Percentiles rank a stretch among this genome's conserved stretches.
phyloP scores from a whole-genome alignment of 2,329 filamentous ascomycete genomes.

The Seiridium unicorne region DNA sequence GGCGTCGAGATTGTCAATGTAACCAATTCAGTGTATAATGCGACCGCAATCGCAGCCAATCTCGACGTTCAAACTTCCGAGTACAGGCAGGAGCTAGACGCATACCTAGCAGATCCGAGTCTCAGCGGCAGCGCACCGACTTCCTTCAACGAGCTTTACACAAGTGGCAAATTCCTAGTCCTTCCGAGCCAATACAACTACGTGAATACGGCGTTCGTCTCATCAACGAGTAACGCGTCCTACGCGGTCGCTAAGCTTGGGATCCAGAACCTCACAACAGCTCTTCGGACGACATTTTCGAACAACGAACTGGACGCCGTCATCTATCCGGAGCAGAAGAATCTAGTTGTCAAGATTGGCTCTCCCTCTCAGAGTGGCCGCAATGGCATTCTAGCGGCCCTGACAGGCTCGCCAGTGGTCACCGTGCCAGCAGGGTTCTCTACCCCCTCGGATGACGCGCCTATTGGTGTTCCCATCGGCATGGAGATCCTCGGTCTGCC shows the following conservation, averaged over 20 bases:
- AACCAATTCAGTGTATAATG: slow-evolving; percentile 47
- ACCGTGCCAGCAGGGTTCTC: slow-evolving; percentile 55
- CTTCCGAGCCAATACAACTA: slow-evolving; percentile 58
- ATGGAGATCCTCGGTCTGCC: slow-evolving; percentile 61
- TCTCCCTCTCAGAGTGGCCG: slow-evolving; percentile 56
- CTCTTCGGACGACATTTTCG: slow-evolving; percentile 49
- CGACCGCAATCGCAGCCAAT: slow-evolving; percentile 40
- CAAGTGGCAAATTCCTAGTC: slow-evolving; percentile 53
- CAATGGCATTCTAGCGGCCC: slow-evolving; percentile 41
- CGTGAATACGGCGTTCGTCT: slow-evolving; percentile 47
- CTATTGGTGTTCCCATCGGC: slow-evolving; percentile 59
- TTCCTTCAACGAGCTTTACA: slow-evolving; percentile 49
- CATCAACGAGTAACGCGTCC: slow-evolving; percentile 46
- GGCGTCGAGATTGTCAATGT: slow-evolving; percentile 52
- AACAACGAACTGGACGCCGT: slow-evolving; percentile 51
- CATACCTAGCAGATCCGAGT: slow-evolving; percentile 48
- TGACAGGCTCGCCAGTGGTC: slow-evolving; percentile 38
- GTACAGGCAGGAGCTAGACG: slow-evolving; percentile 52
- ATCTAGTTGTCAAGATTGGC: slow-evolving; percentile 59
- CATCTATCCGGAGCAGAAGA: slow-evolving; percentile 64
- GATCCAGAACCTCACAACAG: slow-evolving; percentile 51
- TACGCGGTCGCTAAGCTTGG: slow-evolving; percentile 45
- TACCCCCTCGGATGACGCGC: slow-evolving; percentile 42
- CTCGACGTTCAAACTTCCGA: slow-evolving; percentile 63
- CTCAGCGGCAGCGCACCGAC: slow-evolving; percentile 40